Percentiles rank a stretch among this genome's conserved stretches.
Conservation (phyloP, 495 filamentous ascomycete species). For the Penicillium dipodomyicola region DNA sequence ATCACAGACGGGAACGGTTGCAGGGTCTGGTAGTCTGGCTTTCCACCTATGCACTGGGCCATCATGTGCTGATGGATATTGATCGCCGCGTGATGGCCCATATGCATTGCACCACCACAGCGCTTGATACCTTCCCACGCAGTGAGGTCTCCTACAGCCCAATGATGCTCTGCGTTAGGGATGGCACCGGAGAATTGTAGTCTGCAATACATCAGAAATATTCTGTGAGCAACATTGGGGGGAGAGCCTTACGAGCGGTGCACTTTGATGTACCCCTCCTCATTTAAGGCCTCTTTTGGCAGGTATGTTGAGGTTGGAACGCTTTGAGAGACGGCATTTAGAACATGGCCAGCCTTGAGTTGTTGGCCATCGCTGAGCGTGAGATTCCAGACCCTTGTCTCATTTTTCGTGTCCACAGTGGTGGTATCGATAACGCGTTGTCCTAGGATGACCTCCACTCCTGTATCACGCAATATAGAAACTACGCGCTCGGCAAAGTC, state of each 20-base stretch:
- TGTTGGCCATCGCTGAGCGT: slow-evolving; percentile 54
- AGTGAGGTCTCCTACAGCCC: slow-evolving; percentile 49
- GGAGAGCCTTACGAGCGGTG: slow-evolving; percentile 31
- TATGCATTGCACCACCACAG: slow-evolving; percentile 65
- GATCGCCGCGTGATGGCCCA: slow-evolving; percentile 56
- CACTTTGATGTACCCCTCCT: slow-evolving; percentile 58
- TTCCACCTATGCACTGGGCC: slow-evolving; percentile 27
- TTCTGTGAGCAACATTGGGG: background rate
- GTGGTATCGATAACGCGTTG: slow-evolving; percentile 45
- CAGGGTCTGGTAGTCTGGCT: slow-evolving; percentile 45
- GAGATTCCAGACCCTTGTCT: slow-evolving; percentile 50
- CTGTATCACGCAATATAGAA: slow-evolving; percentile 49
- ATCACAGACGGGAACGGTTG: slow-evolving; percentile 59
- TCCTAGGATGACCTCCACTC: slow-evolving; percentile 56
- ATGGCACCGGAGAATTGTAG: slow-evolving; percentile 44
- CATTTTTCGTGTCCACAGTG: slow-evolving; percentile 25
- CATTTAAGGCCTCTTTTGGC: slow-evolving; percentile 44
- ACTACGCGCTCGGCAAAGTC: slow-evolving; percentile 58
- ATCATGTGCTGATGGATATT: slow-evolving; percentile 63
- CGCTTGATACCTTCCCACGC: slow-evolving; percentile 68
- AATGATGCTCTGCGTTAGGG: slow-evolving; percentile 56
- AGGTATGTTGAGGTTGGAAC: slow-evolving; percentile 56
- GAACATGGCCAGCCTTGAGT: slow-evolving; percentile 53
- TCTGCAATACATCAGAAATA: slow-evolving; percentile 22
- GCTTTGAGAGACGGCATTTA: slow-evolving; percentile 58